Evolutionary conservation across 2,329 filamentous ascomycete genomes (phyloP).

Genomic region (Trichoderma pleuroti): DNA sequence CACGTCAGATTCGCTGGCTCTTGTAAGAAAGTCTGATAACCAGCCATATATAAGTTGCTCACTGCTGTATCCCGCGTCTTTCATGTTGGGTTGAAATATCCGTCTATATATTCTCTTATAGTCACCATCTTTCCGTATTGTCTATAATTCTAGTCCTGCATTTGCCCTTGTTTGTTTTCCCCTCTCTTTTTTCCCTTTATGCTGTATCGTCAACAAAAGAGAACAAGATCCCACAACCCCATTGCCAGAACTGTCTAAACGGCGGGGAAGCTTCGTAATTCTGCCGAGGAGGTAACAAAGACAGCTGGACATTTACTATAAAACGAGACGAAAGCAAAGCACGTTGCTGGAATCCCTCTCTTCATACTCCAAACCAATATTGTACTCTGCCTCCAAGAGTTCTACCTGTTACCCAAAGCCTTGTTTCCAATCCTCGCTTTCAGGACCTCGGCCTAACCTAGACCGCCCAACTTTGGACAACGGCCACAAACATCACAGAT

Average conservation of each 20-base stretch:
- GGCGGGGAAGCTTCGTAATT: constrained; percentile 9
- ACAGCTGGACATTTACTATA: neutral
- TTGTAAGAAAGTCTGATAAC: neutral
- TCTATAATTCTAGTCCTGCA: neutral
- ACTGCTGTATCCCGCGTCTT: neutral
- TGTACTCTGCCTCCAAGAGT: neutral
- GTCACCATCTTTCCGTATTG: neutral
- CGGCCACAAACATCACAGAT: neutral
- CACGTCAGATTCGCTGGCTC: neutral
- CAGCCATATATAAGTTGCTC: neutral
- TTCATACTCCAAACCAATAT: neutral
- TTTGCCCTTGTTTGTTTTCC: neutral
- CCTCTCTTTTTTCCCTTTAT: neutral
- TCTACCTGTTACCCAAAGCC: neutral
- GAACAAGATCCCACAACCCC: neutral
- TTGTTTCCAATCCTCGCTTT: neutral
- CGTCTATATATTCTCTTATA: neutral
- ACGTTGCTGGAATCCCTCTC: neutral
- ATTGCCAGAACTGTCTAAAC: neutral
- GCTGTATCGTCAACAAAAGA: neutral
- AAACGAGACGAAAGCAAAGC: neutral
- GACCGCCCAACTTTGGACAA: neutral
- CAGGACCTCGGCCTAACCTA: neutral
- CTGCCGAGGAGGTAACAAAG: constrained; percentile 4
- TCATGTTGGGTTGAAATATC: neutral